phyloP scores from a whole-genome alignment of 106 monocot species.

The Chionographis japonica region DNA sequence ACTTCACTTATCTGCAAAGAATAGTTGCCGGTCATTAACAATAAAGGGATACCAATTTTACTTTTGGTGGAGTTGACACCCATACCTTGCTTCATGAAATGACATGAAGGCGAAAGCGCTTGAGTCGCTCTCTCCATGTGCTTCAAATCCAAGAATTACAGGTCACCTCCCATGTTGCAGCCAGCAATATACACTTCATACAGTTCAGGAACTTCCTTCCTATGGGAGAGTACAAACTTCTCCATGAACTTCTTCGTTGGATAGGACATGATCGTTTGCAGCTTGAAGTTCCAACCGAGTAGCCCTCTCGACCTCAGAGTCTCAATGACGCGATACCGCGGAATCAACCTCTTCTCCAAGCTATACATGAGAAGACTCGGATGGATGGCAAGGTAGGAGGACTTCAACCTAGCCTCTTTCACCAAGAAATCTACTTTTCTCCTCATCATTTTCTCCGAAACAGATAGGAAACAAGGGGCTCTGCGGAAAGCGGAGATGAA shows the following conservation, averaged over 20 bases:
- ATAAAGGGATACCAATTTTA: no score
- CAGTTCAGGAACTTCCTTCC: constrained; percentile 5
- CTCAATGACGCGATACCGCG: constrained; percentile 4
- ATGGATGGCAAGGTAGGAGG: neutral
- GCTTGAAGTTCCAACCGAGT: neutral
- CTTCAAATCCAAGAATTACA: no score
- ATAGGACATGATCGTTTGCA: neutral
- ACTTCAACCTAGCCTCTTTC: neutral
- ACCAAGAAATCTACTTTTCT: constrained; percentile 14
- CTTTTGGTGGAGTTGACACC: no score
- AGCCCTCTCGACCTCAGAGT: constrained; percentile 3
- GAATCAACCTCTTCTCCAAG: constrained; percentile 13
- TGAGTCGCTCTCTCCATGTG: no score
- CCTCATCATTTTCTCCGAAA: neutral
- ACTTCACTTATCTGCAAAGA: no score
- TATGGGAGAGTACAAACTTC: neutral
- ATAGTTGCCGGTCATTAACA: no score
- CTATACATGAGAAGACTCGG: neutral
- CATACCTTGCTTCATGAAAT: no score
- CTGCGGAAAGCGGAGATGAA: constrained; percentile 7
- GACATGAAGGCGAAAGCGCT: no score
- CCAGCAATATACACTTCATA: neutral
- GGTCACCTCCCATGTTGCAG: no score
- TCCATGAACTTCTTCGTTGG: constrained; percentile 1
- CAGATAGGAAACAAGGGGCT: neutral